Percentiles rank a stretch among this genome's conserved stretches.
phyloP scores from a whole-genome alignment of 78 protist species.

The Planoprotostelium fungivorum region DNA sequence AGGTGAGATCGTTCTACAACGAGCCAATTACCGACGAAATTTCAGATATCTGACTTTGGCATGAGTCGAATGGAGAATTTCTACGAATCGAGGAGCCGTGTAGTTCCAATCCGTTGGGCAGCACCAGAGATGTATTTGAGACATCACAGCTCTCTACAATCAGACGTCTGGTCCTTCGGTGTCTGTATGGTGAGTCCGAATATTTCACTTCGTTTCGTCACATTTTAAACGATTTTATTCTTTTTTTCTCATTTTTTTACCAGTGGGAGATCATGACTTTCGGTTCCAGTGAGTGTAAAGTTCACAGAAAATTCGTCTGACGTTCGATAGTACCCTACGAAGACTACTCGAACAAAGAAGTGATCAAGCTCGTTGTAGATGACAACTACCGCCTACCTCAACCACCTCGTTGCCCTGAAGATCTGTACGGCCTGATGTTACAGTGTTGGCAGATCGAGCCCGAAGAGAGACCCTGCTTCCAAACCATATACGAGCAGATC shows the following conservation, averaged over 20 bases:
- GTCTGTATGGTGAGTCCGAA: not conserved
- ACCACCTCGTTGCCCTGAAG: not conserved
- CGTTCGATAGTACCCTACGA: not conserved
- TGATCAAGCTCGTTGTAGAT: not conserved
- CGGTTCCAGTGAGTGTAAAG: not conserved
- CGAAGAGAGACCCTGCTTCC: not conserved
- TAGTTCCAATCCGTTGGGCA: not conserved
- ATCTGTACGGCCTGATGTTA: not conserved
- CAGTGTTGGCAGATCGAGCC: not conserved
- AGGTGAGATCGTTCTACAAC: not conserved
- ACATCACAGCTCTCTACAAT: not conserved
- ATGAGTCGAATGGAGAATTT: not conserved
- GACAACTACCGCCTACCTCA: not conserved
- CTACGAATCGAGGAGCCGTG: not conserved
- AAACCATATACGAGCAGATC: not conserved
- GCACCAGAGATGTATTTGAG: not conserved
- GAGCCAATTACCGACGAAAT: not conserved
- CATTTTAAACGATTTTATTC: too few species aligned
- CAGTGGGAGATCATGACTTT: not conserved
- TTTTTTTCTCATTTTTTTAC: too few species aligned
- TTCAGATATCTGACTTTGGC: not conserved
- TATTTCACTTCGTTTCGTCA: too few species aligned
- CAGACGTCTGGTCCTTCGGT: not conserved
- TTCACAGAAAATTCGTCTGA: too few species aligned
- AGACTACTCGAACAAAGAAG: not conserved